phyloP scores from a whole-genome alignment of 2,329 filamentous ascomycete genomes.

The Shiraia sp. region DNA sequence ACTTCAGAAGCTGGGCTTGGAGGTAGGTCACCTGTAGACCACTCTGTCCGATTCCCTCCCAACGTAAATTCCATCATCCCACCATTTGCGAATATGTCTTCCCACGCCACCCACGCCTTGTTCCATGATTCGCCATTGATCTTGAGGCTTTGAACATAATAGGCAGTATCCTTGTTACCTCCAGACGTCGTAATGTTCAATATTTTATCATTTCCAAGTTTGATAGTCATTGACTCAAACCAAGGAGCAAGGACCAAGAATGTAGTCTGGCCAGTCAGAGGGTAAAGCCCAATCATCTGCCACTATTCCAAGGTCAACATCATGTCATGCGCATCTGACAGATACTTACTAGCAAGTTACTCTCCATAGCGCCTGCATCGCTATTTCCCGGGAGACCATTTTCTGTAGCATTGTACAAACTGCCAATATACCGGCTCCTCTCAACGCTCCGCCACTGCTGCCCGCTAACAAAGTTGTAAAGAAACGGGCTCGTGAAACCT shows the following conservation, averaged over 20 bases:
- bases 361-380: slow-evolving; percentile 74
- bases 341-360: slow-evolving; percentile 55
- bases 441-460: slow-evolving; percentile 65
- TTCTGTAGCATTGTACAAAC: slow-evolving; percentile 58
- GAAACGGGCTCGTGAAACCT: slow-evolving; percentile 67
- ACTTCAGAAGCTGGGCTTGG: slow-evolving; percentile 59
- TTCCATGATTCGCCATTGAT: slow-evolving; percentile 68
- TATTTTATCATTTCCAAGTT: slow-evolving; percentile 59
- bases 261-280: slow-evolving; percentile 67
- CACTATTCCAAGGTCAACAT: slow-evolving; percentile 23
- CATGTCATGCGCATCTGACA: background rate
- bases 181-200: slow-evolving; percentile 61
- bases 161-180: slow-evolving; percentile 50
- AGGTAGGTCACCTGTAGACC: slow-evolving; percentile 63
- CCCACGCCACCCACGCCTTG: slow-evolving; percentile 68
- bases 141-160: slow-evolving; percentile 67
- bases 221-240: slow-evolving; percentile 58
- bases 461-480: slow-evolving; percentile 67
- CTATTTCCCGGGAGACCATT: slow-evolving; percentile 69
- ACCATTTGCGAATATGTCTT: slow-evolving; percentile 64
- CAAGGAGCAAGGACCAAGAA: slow-evolving; percentile 61
- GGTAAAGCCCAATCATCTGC: slow-evolving; percentile 40
- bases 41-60: slow-evolving; percentile 56
- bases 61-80: slow-evolving; percentile 68
- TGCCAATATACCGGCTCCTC: slow-evolving; percentile 62